Evolutionary conservation across 371 early-diverging fungal genomes (phyloP).

Genomic region (Batkoa obscura): DNA sequence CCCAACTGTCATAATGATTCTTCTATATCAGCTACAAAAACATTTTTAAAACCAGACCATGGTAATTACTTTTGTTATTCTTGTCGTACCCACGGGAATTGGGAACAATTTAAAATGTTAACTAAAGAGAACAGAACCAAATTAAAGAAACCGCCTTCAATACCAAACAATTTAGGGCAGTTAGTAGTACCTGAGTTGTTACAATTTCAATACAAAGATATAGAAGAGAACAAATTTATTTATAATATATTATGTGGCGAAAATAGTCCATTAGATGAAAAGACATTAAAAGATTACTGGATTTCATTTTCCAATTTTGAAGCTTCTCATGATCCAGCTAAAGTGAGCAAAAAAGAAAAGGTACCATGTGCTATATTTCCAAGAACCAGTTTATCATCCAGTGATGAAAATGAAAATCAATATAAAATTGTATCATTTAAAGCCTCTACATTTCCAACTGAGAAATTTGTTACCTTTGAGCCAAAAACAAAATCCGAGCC

Average conservation of each 20-base stretch:
- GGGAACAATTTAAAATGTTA: not conserved
- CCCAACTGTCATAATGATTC: constrained; percentile 3
- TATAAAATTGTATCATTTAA: not conserved
- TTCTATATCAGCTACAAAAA: not conserved
- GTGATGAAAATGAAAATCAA: too few species aligned
- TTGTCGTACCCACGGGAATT: not conserved
- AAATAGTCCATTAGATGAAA: not conserved
- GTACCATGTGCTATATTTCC: not conserved
- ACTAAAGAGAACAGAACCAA: not conserved
- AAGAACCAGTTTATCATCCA: not conserved
- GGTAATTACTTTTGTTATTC: not conserved
- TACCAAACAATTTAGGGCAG: not conserved
- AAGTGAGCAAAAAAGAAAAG: not conserved
- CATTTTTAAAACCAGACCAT: not conserved
- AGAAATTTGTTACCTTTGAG: not conserved
- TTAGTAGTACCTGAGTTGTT: not conserved
- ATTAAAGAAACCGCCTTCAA: not conserved
- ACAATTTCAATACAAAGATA: not conserved
- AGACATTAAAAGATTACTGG: not conserved
- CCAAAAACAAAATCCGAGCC: constrained; percentile 7
- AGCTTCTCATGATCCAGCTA: not conserved
- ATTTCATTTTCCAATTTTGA: not conserved
- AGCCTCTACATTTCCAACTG: not conserved
- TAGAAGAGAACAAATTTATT: not conserved
- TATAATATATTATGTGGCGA: not conserved